These are phyloP conservation scores for Tetrapisispora arboricola DNA, from an alignment of 805 yeast genomes.

Conservation along the genomic window DNA sequence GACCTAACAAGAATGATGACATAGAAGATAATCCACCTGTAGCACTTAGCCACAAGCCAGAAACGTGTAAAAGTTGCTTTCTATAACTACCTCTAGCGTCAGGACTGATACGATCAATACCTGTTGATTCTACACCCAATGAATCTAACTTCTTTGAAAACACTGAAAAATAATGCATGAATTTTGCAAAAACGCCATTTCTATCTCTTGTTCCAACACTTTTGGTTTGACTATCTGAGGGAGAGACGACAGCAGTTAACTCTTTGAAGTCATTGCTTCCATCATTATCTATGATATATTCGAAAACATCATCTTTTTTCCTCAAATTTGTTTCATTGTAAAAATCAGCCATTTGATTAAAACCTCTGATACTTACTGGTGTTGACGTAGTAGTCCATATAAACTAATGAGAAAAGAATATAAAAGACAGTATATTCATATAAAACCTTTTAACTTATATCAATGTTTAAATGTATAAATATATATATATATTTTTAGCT, in stretches of 20 bases:
- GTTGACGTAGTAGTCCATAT: neutral
- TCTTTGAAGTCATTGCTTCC: neutral
- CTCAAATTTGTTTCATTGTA: neutral
- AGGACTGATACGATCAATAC: conserved; percentile 66
- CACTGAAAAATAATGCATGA: neutral
- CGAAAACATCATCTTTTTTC: neutral
- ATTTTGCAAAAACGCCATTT: neutral
- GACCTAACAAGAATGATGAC: conserved; percentile 74
- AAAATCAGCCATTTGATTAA: neutral
- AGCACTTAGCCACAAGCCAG: conserved; percentile 77
- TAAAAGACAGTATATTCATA: no score
- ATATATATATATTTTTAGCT: no score
- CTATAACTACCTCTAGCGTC: conserved; percentile 44
- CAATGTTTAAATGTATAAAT: no score
- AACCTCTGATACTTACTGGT: no score
- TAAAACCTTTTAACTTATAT: neutral
- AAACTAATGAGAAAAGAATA: neutral
- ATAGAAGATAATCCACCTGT: conserved; percentile 84
- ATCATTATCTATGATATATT: neutral
- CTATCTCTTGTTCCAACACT: neutral
- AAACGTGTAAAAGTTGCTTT: conserved; percentile 36
- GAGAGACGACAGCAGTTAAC: neutral
- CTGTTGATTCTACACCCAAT: conserved; percentile 63
- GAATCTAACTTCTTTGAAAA: conserved; percentile 41
- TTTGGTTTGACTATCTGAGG: neutral